phyloP scores from a whole-genome alignment of 192 early-diverging fungal genomes.

The Diversispora epigaea region DNA sequence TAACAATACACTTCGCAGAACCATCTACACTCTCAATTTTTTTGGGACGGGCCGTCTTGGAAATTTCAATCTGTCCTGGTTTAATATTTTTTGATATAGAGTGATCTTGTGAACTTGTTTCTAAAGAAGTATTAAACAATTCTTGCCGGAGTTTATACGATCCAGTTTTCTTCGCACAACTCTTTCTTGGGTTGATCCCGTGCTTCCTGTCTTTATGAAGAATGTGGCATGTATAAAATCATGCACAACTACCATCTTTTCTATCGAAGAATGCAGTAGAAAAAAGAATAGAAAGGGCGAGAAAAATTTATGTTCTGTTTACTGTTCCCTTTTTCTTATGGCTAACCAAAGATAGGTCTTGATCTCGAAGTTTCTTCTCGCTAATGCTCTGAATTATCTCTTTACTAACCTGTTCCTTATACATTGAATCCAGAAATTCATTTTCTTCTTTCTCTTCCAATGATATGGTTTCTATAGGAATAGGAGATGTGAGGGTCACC shows the following conservation, averaged over 20 bases:
- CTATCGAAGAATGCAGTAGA: too few relatives aligned
- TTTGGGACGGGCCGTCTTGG: constrained; percentile 10
- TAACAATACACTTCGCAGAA: constrained; percentile 27
- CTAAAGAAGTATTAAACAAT: constrained; percentile 28
- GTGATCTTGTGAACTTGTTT: constrained; percentile 2
- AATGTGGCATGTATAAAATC: too few relatives aligned
- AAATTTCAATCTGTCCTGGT: constrained; percentile 23
- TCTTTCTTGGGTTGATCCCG: too few relatives aligned
- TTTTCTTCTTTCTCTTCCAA: constrained; percentile 1
- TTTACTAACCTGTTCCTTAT: constrained; percentile 18
- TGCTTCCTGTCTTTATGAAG: too few relatives aligned
- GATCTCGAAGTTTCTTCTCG: constrained; percentile 20
- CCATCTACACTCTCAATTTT: constrained; percentile 2
- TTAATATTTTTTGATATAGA: constrained; percentile 31
- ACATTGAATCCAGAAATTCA: constrained; percentile 12
- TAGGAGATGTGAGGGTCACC: neutral
- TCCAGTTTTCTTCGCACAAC: too few relatives aligned
- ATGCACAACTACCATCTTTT: too few relatives aligned
- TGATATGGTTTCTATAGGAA: neutral
- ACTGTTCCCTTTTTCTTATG: constrained; percentile 26
- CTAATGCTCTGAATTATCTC: constrained; percentile 13
- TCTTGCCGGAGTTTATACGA: constrained; percentile 24
- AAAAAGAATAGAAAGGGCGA: too few relatives aligned
- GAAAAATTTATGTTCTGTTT: too few relatives aligned
- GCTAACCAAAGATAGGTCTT: constrained; percentile 20